Evolutionary conservation across 148 eudicot species (phyloP), one percentile per base, ranked within the genome.

Genomic region (Rhododendron henanense): DNA sequence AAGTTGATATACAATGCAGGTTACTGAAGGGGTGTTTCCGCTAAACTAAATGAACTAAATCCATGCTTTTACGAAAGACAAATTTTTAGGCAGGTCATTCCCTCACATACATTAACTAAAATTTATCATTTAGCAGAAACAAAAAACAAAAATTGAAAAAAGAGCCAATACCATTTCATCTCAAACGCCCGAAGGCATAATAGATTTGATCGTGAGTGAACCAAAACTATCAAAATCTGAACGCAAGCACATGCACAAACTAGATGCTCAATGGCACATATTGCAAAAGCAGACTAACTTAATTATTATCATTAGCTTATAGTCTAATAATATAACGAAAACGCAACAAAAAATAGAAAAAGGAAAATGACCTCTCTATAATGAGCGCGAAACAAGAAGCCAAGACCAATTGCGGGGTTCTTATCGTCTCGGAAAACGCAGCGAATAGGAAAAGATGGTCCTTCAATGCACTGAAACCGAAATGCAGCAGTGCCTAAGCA

Each of bases 401-500:
- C 39, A 48, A 80, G 63, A 16, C 25, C 71, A 25, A 16, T 39
- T 7, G 55, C 57, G 2, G 37, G 87, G 41, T 35, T 69, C 59
- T 85, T 84, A 84, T 82, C 83, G 81, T 81, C 81, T 85, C 69
- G 86, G 85, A 51, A 87, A 77, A 6, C 44, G 84, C 41, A 78
- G 2, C 37, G 51, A 74, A 55, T 37, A 28, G 57, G 61, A 84
- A 71, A 53, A 79, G 79, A 84, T 74, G 78, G 85, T 84, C 83
- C 86, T 85, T 50, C 77, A 88, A 85, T 81, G 83, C 93, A 85
- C 89, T 87, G 90, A 91, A 87, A 61, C 83, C 92, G 90, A 87
- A 90, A 81, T 71, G 83, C 75, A 88, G 81, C 59, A 85, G 85
- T 45, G 55, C 25, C 85, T 83, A 76, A 55, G 84, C 85, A 76